Percentiles rank a stretch among this genome's conserved stretches.
Conservation (phyloP, 2,329 filamentous ascomycete genomes). For the Akanthomyces lecanii region DNA sequence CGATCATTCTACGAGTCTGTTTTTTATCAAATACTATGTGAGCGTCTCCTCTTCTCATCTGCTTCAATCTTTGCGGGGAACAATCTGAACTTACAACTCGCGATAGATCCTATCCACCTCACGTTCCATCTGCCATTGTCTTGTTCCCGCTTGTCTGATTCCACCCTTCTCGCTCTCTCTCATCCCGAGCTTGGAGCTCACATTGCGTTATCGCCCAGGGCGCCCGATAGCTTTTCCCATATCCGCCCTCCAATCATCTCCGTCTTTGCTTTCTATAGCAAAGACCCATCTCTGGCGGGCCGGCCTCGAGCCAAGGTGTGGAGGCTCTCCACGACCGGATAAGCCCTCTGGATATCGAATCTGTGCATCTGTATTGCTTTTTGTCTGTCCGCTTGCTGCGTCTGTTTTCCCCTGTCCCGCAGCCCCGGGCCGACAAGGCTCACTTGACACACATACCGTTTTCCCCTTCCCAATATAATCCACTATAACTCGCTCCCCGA, state of each 20-base stretch:
- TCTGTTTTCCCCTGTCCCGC: not conserved
- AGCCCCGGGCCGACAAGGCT: not conserved
- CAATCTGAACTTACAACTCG: not conserved
- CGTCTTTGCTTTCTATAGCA: not conserved
- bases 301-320: slow-evolving; percentile 3
- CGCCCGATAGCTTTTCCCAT: not conserved
- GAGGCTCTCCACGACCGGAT: slow-evolving; percentile 12
- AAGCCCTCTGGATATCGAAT: not conserved
- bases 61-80: not conserved
- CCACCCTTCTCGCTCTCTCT: not conserved
- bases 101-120: not conserved
- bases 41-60: slow-evolving; percentile 4
- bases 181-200: not conserved
- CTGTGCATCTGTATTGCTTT: not conserved
- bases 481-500: slow-evolving; percentile 19
- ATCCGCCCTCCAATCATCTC: not conserved
- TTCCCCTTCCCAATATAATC: not conserved
- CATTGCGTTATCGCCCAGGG: not conserved
- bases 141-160: not conserved
- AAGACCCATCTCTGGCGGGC: slow-evolving; percentile 14
- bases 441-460: slow-evolving; percentile 9
- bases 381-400: not conserved
- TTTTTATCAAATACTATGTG: not conserved
- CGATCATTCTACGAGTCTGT: not conserved
- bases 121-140: not conserved